Percentiles rank a stretch among this genome's conserved stretches.
These are phyloP conservation scores for Alternaria gansuensis DNA, from an alignment of 2,329 filamentous ascomycete genomes.

Conservation along the genomic window DNA sequence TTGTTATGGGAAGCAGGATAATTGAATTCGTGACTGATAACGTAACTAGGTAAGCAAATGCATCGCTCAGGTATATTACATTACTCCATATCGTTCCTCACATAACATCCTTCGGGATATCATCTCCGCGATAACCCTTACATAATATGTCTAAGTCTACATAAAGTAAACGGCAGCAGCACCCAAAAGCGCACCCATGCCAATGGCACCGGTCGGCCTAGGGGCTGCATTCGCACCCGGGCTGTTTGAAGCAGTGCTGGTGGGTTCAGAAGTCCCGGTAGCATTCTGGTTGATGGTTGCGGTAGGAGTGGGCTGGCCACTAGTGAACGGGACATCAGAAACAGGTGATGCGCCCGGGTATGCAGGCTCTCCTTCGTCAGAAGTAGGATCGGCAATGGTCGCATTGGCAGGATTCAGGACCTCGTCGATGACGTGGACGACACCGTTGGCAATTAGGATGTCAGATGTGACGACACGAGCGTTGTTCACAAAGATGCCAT, in stretches of 20 bases:
- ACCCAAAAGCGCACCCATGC: constrained; percentile 59
- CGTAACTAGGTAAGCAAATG: constrained; percentile 1
- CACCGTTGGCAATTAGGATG: constrained; percentile 57
- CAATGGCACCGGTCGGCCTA: constrained; percentile 54
- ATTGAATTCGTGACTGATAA: not conserved
- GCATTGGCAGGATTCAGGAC: constrained; percentile 65
- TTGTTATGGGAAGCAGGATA: not conserved
- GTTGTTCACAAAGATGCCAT: constrained; percentile 56
- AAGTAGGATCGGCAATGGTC: constrained; percentile 55
- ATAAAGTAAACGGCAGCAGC: constrained; percentile 52
- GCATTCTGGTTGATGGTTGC: constrained; percentile 51
- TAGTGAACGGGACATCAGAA: constrained; percentile 64
- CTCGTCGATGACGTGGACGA: constrained; percentile 64
- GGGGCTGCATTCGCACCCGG: constrained; percentile 31
- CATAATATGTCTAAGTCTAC: constrained; percentile 14
- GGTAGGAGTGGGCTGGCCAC: constrained; percentile 60
- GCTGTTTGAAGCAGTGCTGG: constrained; percentile 33
- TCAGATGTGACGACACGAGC: constrained; percentile 55
- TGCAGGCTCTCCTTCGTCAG: constrained; percentile 60
- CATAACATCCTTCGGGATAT: not conserved
- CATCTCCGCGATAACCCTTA: not conserved
- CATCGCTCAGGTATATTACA: constrained; percentile 14
- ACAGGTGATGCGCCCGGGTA: constrained; percentile 63
- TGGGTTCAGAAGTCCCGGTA: constrained; percentile 31
- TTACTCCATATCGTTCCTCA: constrained; percentile 13